Evolutionary conservation across 75 land plant species (phyloP).

Genomic region (Adiantum capillusveneris): DNA sequence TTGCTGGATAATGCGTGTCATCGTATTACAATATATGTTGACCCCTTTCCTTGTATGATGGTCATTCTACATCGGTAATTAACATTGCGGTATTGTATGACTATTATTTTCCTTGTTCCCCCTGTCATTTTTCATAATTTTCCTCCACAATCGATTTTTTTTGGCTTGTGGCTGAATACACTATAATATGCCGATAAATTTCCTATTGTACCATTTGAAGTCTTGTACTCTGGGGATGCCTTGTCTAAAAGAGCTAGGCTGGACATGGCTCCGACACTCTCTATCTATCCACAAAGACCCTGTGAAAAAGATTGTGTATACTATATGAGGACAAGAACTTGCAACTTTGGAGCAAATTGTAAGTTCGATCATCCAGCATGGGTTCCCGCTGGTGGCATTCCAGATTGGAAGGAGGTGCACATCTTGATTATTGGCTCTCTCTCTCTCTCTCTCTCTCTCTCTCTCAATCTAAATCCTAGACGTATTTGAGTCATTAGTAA

Average conservation of each 20-base stretch:
- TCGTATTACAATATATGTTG: constrained; percentile 3
- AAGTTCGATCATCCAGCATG: constrained; percentile 93
- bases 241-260: constrained; percentile 55
- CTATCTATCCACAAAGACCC: constrained; percentile 84
- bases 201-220: constrained; percentile 15
- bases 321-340: constrained; percentile 89
- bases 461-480: too few species aligned
- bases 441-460: too few species aligned
- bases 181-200: neutral
- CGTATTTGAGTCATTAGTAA: too few species aligned
- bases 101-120: neutral
- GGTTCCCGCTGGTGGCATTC: constrained; percentile 95
- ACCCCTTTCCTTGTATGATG: constrained; percentile 1
- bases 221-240: constrained; percentile 36
- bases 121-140: neutral
- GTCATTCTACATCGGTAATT: neutral
- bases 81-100: neutral
- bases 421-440: too few species aligned
- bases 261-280: constrained; percentile 45
- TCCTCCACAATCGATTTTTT: neutral
- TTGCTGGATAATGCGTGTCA: constrained; percentile 1
- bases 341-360: constrained; percentile 87
- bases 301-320: constrained; percentile 92
- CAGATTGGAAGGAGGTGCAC: constrained; percentile 97
- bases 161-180: neutral